A percentile compares a stretch with the other conserved stretches of the same genome.
phyloP scores from a whole-genome alignment of 2,329 filamentous ascomycete genomes.

The Verticillium alfalfae region DNA sequence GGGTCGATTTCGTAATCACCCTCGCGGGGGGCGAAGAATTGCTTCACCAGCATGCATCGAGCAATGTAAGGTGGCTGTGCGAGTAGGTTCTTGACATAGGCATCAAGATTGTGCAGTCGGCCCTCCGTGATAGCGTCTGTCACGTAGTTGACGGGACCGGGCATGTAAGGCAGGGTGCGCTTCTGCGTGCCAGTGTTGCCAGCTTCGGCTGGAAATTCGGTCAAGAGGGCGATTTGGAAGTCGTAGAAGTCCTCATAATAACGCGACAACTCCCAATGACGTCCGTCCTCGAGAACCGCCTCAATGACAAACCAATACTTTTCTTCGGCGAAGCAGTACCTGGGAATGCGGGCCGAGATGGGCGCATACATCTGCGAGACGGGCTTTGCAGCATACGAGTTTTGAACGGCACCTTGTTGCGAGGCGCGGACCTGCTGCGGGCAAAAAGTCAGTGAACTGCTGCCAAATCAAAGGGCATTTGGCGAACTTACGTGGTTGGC shows the following conservation, averaged over 20 bases:
- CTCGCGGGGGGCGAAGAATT: conserved; percentile 84
- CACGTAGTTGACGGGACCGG: conserved; percentile 92
- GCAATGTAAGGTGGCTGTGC: conserved; percentile 80
- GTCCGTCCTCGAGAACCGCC: conserved; percentile 81
- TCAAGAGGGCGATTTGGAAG: conserved; percentile 91
- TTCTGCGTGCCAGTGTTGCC: conserved; percentile 76
- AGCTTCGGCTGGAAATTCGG: conserved; percentile 86
- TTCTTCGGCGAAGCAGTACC: conserved; percentile 93
- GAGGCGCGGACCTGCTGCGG: conserved; percentile 16
- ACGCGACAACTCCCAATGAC: conserved; percentile 86
- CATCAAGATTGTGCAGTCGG: conserved; percentile 84
- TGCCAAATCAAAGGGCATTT: neutral
- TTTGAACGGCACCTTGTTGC: conserved; percentile 31
- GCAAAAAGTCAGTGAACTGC: conserved; percentile 12
- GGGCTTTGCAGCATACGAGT: conserved; percentile 29
- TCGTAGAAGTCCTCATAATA: conserved; percentile 99
- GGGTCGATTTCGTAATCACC: conserved; percentile 92
- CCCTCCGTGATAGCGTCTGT: conserved; percentile 97
- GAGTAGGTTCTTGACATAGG: conserved; percentile 90
- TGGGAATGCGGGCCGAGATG: conserved; percentile 76
- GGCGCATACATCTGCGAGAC: conserved; percentile 64
- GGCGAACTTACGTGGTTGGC: conserved; percentile 38
- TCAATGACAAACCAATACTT: conserved; percentile 99
- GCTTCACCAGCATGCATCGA: conserved; percentile 75
- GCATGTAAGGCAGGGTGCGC: conserved; percentile 92